Evolutionary conservation across 805 yeast species (phyloP).

Genomic region (Candida cerambycidarum): DNA sequence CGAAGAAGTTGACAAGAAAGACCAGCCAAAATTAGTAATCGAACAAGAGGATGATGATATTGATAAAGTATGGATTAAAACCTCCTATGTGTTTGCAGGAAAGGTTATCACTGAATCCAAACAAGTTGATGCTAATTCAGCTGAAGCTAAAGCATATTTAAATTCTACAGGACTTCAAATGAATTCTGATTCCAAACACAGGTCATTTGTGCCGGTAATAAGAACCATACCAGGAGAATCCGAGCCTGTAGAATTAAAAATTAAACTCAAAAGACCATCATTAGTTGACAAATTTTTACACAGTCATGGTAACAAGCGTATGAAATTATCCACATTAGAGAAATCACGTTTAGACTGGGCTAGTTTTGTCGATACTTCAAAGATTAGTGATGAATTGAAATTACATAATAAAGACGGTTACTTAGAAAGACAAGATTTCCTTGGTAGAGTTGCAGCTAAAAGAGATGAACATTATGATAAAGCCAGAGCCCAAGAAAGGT

Average conservation of each 20-base stretch:
- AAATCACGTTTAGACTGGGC: constrained; percentile 96
- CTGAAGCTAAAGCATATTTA: constrained; percentile 83
- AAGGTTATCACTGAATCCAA: constrained; percentile 75
- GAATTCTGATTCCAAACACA: constrained; percentile 12
- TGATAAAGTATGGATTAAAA: constrained; percentile 66
- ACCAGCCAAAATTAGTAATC: not conserved
- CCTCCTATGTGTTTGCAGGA: constrained; percentile 89
- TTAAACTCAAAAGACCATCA: constrained; percentile 71
- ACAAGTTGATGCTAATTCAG: constrained; percentile 71
- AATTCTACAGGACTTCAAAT: constrained; percentile 44
- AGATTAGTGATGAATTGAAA: constrained; percentile 78
- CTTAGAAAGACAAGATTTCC: constrained; percentile 86
- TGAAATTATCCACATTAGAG: constrained; percentile 84
- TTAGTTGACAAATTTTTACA: constrained; percentile 73
- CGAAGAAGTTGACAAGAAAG: constrained; percentile 3
- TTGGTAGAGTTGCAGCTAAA: constrained; percentile 67
- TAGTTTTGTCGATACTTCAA: constrained; percentile 82
- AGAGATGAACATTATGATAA: constrained; percentile 51
- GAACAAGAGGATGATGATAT: constrained; percentile 20
- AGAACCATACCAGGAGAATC: constrained; percentile 31
- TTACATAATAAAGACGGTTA: constrained; percentile 87
- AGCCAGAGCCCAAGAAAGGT: constrained; percentile 37
- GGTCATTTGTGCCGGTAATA: constrained; percentile 35
- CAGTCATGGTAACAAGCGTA: constrained; percentile 59
- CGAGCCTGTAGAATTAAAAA: constrained; percentile 42